A percentile compares a stretch with the other conserved stretches of the same genome.
phyloP scores from a whole-genome alignment of 2,329 filamentous ascomycete species.

The Xylaria multiplex region DNA sequence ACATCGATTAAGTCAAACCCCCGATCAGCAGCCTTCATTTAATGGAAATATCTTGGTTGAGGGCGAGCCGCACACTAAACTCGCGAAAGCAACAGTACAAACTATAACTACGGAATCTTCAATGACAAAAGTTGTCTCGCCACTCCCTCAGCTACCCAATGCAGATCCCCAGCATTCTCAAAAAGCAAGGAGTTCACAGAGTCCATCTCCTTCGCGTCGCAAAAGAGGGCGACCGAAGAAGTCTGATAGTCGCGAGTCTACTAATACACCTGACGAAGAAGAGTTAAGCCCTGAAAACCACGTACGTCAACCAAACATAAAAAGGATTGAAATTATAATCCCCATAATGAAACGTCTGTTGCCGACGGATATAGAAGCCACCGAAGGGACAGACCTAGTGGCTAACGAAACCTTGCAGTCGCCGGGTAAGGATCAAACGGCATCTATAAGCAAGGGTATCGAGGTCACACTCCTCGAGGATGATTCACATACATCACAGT shows the following conservation, averaged over 20 bases:
- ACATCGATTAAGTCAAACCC: not conserved
- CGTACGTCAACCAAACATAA: constrained; percentile 25
- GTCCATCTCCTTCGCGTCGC: not conserved
- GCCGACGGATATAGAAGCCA: not conserved
- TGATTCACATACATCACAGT: not conserved
- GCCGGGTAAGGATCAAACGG: not conserved
- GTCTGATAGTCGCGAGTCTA: not conserved
- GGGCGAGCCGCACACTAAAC: not conserved
- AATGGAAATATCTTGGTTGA: not conserved
- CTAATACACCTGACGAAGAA: not conserved
- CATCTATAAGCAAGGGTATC: not conserved
- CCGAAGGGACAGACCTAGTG: not conserved
- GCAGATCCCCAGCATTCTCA: constrained; percentile 8
- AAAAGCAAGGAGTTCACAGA: not conserved
- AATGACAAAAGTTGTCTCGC: not conserved
- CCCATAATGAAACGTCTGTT: constrained; percentile 23
- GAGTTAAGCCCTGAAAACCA: not conserved
- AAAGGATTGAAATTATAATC: constrained; percentile 36
- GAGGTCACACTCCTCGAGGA: not conserved
- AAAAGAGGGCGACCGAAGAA: constrained; percentile 27
- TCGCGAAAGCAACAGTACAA: not conserved
- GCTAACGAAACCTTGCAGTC: not conserved
- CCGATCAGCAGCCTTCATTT: constrained; percentile 2
- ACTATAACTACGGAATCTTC: not conserved
- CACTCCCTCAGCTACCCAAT: not conserved